These are phyloP conservation scores for Suillus hirtellus DNA, from an alignment of 768 basidiomycete species.

Conservation along the genomic window DNA sequence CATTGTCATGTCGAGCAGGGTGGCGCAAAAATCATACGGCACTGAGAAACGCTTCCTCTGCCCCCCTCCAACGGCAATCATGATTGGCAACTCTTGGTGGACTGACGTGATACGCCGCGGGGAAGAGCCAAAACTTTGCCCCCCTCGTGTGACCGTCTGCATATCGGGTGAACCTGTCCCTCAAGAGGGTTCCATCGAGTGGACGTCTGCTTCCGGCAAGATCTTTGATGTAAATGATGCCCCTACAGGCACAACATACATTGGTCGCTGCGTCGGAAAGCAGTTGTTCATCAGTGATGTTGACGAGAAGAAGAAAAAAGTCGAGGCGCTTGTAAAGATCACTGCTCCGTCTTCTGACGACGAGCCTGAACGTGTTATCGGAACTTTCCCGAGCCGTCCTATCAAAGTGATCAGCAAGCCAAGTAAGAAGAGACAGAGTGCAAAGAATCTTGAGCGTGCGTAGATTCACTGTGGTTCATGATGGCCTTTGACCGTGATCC, in stretches of 20 bases:
- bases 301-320: constrained; percentile 93
- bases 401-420: constrained; percentile 99
- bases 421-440: constrained; percentile 93
- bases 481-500: constrained; percentile 17
- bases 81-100: constrained; percentile 97
- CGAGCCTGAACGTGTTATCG: constrained; percentile 81
- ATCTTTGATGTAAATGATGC: constrained; percentile 80
- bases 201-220: constrained; percentile 85
- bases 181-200: constrained; percentile 83
- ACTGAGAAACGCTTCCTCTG: constrained; percentile 95
- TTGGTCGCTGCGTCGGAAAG: constrained; percentile 92
- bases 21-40: constrained; percentile 96
- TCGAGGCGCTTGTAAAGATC: constrained; percentile 90
- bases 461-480: constrained; percentile 24
- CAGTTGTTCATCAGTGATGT: constrained; percentile 94
- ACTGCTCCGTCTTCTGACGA: constrained; percentile 78
- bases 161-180: constrained; percentile 90
- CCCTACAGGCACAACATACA: constrained; percentile 81
- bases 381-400: constrained; percentile 88
- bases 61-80: constrained; percentile 89
- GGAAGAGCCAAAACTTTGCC: constrained; percentile 71
- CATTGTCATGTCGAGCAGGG: constrained; percentile 96
- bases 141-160: constrained; percentile 83
- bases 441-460: constrained; percentile 91
- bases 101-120: constrained; percentile 73